Conservation (phyloP, 208 protist genomes). For the Wallacemonas sp. region DNA sequence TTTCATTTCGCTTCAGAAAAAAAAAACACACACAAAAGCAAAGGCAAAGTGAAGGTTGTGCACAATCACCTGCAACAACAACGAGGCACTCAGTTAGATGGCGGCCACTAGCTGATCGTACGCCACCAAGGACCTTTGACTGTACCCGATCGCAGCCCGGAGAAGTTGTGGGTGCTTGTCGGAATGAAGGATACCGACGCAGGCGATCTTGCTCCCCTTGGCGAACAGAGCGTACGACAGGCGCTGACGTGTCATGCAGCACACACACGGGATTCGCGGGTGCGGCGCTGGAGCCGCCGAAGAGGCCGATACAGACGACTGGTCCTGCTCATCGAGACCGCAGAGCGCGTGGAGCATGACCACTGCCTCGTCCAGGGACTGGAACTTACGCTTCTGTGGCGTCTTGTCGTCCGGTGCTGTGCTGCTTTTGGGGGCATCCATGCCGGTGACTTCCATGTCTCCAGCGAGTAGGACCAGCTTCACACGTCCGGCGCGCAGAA, state of each 20-base stretch:
- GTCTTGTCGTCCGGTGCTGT: background rate
- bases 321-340: background rate
- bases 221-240: constrained; percentile 70
- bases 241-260: constrained; percentile 60
- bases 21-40: no score
- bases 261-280: constrained; percentile 30
- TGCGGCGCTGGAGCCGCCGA: constrained; percentile 4
- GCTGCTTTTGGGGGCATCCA: background rate
- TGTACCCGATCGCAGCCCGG: constrained; percentile 37
- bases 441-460: constrained; percentile 44
- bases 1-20: constrained; percentile 1
- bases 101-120: constrained; percentile 18
- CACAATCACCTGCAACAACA: no score
- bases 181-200: constrained; percentile 48
- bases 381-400: constrained; percentile 19
- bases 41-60: no score
- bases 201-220: constrained; percentile 52
- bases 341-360: constrained; percentile 30
- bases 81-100: no score
- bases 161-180: constrained; percentile 36
- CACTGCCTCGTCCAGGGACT: constrained; percentile 41
- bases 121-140: constrained; percentile 9
- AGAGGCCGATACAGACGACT: background rate
- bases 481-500: constrained; percentile 40
- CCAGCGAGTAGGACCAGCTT: constrained; percentile 60